Evolutionary conservation across 495 filamentous ascomycete genomes (phyloP), one percentile per base, ranked within the genome.

Genomic region (Hypoxylon crocopeplum): DNA sequence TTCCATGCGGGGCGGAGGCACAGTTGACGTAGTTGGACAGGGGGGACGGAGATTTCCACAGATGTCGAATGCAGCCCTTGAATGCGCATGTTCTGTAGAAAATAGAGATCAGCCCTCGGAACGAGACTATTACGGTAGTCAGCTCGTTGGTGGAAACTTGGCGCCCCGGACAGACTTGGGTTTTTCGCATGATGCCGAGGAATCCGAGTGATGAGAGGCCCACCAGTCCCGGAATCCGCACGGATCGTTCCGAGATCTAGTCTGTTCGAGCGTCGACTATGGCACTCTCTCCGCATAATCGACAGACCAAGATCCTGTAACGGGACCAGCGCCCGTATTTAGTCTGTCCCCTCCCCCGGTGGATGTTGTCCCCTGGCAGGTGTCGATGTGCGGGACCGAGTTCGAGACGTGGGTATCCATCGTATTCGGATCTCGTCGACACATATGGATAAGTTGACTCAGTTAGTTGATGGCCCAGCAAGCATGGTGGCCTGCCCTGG

Each of bases 401-500:
- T n/a, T n/a, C n/a, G n/a, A n/a, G n/a, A n/a, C n/a, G n/a, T n/a
- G n/a, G n/a, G n/a, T n/a, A 6, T 39, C 3, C 41, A 39, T 58
- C 60, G 60, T 64, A 64, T 64, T 58, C 60, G 60, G 54, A 39
- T 45, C 40, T 47, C 8, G 21, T 11, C 11, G 5, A 22, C 10
- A 10, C 32, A 34, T 3, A 7, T 7, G 12, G 7, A 12, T 34
- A 12, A 12, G 32, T 34, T 34, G 12, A 34, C 13, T 5, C 32
- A n/a, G 13, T 17, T 30, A 16, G 40, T 12, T 15, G 21, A 5
- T 25, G 13, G 20, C 16, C 4, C 12, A 21, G 39, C 12, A 27
- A 27, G 20, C n/a, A 25, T n/a, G 44, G 21, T 29, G 22, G 25
- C 22, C 50, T 32, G 37, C 22, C 4, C 10, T 34, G 36, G 15